A percentile compares a stretch with the other conserved stretches of the same genome.
phyloP scores from a whole-genome alignment of 1,284 basidiomycete genomes.

The Naganishia sp. region DNA sequence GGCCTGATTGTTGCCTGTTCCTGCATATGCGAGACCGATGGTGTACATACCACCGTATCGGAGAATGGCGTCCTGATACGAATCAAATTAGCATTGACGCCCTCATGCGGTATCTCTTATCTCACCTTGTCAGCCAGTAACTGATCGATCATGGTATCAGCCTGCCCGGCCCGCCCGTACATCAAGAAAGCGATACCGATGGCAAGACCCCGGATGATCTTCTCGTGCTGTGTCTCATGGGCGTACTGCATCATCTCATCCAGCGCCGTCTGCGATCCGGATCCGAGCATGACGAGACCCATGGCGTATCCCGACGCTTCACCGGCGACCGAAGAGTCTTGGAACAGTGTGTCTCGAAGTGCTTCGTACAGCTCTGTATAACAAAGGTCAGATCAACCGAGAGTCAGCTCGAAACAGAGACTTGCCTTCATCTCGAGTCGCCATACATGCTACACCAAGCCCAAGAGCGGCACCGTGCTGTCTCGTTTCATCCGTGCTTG shows the following conservation, averaged over 20 bases:
- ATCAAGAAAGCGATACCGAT: slow-evolving; percentile 86
- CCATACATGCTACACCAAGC: slow-evolving; percentile 88
- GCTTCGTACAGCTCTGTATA: slow-evolving; percentile 79
- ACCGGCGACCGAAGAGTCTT: slow-evolving; percentile 88
- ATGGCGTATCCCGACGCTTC: slow-evolving; percentile 93
- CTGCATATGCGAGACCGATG: slow-evolving; percentile 89
- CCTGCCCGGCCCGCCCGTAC: slow-evolving; percentile 87
- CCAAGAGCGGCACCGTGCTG: slow-evolving; percentile 95
- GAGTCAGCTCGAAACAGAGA: slow-evolving; percentile 20
- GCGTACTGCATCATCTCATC: slow-evolving; percentile 94
- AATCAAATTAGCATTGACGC: not conserved
- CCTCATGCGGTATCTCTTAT: not conserved
- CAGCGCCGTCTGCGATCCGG: slow-evolving; percentile 71
- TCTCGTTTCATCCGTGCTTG: slow-evolving; percentile 68
- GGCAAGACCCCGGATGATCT: slow-evolving; percentile 91
- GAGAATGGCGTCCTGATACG: slow-evolving; percentile 79
- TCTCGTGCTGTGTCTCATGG: slow-evolving; percentile 94
- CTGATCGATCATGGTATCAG: slow-evolving; percentile 72
- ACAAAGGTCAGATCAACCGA: not conserved
- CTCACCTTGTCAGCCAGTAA: slow-evolving; percentile 81
- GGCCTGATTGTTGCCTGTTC: slow-evolving; percentile 88
- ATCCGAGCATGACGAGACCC: slow-evolving; percentile 94
- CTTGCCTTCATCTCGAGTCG: slow-evolving; percentile 70
- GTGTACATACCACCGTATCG: slow-evolving; percentile 96
- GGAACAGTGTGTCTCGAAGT: slow-evolving; percentile 81